Percentiles rank a stretch among this genome's conserved stretches.
phyloP scores from a whole-genome alignment of 306 rosid genomes.

The Quercus agrifolia region DNA sequence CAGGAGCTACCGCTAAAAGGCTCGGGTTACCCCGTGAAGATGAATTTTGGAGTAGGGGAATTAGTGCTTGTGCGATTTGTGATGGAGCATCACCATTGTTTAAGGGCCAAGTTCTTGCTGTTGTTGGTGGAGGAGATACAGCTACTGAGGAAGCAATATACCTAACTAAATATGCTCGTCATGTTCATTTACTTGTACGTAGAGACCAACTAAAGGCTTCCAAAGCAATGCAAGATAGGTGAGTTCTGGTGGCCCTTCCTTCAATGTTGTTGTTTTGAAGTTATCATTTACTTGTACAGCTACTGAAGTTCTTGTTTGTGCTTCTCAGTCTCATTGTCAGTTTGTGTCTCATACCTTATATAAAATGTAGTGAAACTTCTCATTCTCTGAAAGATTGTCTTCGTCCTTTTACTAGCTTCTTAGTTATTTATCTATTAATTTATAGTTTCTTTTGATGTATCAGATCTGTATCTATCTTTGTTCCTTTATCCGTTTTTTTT shows the following conservation, averaged over 20 bases:
- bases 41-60: conserved; percentile 98
- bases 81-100: conserved; percentile 97
- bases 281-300: not conserved
- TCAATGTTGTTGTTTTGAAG: conserved; percentile 10
- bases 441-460: too few species aligned
- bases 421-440: too few species aligned
- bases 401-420: too few species aligned
- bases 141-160: conserved; percentile 94
- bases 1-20: conserved; percentile 91
- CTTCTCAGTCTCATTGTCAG: too few species aligned
- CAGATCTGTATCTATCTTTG: too few species aligned
- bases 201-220: conserved; percentile 87
- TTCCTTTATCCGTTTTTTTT: too few species aligned
- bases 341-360: too few species aligned
- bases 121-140: conserved; percentile 95
- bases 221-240: conserved; percentile 98
- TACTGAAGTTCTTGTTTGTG: too few species aligned
- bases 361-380: too few species aligned
- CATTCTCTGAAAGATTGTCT: too few species aligned
- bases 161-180: conserved; percentile 90
- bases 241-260: conserved; percentile 33
- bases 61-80: conserved; percentile 98
- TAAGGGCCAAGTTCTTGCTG: conserved; percentile 94
- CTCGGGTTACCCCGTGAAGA: conserved; percentile 88
- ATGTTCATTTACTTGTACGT: conserved; percentile 87